Conservation (phyloP, 345 rosid species). For the Syzygium aromaticum region DNA sequence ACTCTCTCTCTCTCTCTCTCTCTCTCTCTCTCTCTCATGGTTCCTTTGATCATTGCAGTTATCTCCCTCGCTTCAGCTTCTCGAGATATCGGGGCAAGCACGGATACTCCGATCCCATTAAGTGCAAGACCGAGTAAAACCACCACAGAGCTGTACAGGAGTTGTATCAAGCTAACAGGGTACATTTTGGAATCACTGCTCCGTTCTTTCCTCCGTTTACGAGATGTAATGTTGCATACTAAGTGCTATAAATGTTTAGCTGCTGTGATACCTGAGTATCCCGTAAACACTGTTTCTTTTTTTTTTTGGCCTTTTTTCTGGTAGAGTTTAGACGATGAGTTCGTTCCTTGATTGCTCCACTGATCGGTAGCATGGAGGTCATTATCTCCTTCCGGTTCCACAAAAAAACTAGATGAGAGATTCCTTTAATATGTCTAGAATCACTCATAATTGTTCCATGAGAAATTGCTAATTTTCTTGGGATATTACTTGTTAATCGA, state of each 20-base stretch:
- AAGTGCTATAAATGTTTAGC: neutral
- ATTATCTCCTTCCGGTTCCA: neutral
- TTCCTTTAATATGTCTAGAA: neutral
- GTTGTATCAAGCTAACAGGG: neutral
- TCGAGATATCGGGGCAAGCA: neutral
- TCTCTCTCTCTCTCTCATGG: neutral
- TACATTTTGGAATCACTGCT: neutral
- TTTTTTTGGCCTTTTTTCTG: no score
- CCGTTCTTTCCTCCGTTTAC: neutral
- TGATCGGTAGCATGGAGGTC: neutral
- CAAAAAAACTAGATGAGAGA: neutral
- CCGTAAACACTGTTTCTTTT: neutral
- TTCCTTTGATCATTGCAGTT: neutral
- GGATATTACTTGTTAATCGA: neutral
- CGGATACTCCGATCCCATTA: neutral
- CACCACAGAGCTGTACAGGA: neutral
- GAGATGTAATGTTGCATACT: neutral
- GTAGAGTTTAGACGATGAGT: neutral
- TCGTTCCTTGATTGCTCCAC: neutral
- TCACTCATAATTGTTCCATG: neutral
- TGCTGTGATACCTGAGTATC: neutral
- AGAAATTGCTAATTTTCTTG: neutral
- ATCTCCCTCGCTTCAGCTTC: neutral
- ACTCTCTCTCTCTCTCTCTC: neutral
- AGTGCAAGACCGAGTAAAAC: neutral